These are phyloP conservation scores for Ochetophila trinervis DNA, from an alignment of 306 rosid genomes.

Conservation along the genomic window DNA sequence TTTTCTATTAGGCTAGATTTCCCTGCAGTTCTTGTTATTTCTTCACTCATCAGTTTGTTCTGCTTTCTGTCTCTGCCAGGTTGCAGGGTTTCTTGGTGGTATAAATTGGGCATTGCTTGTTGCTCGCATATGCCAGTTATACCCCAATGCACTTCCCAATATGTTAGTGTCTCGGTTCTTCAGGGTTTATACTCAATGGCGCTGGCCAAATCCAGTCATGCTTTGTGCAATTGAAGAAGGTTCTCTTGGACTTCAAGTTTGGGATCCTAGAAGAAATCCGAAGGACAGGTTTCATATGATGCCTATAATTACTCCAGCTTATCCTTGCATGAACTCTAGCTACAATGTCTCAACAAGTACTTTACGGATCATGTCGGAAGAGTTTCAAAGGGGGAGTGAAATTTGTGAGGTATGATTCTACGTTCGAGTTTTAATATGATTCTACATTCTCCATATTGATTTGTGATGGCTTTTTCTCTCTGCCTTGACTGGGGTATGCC, in stretches of 20 bases:
- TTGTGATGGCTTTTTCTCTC: not conserved
- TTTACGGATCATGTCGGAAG: constrained; percentile 77
- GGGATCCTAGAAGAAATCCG: constrained; percentile 97
- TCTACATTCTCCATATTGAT: not conserved
- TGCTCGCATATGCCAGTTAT: constrained; percentile 97
- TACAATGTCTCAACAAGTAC: constrained; percentile 94
- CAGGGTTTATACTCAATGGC: constrained; percentile 92
- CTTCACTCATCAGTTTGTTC: constrained; percentile 20
- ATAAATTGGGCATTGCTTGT: constrained; percentile 97
- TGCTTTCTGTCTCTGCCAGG: constrained; percentile 53
- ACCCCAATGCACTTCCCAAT: constrained; percentile 91
- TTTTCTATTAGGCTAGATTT: not conserved
- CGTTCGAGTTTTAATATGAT: constrained; percentile 13
- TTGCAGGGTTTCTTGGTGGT: constrained; percentile 97
- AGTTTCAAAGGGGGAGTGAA: constrained; percentile 90
- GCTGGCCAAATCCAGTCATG: constrained; percentile 99
- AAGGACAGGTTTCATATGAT: constrained; percentile 77
- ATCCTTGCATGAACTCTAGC: constrained; percentile 97
- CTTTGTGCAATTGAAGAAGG: constrained; percentile 89
- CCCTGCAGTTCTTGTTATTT: constrained; percentile 1
- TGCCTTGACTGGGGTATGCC: no score
- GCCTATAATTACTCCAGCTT: constrained; percentile 99
- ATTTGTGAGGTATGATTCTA: constrained; percentile 72
- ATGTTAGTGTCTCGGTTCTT: constrained; percentile 95
- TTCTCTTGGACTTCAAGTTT: constrained; percentile 81